Evolutionary conservation across 2,329 filamentous ascomycete genomes (phyloP), one percentile per base, ranked within the genome.

Genomic region (Fusarium tuaranense): DNA sequence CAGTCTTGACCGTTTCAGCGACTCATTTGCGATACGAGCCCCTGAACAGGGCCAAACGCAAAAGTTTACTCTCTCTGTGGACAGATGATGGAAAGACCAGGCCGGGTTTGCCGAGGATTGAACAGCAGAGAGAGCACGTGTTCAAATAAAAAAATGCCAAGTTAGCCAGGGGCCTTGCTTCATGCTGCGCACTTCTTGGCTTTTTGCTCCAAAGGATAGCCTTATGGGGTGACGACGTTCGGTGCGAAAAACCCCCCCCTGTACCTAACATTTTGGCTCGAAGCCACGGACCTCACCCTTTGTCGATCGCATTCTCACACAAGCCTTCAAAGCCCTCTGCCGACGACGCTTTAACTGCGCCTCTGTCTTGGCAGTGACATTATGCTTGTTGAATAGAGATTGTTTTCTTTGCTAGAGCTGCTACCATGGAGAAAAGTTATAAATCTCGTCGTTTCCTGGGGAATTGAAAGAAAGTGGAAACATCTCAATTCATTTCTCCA

Each of bases 311-410:
- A 25, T 39, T 22, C 36, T 63, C 20, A 41, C 22, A 12, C 14
- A 30, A 27, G 61, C 32, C n/a, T 36, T 22, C 16, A 36, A 34
- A 53, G 61, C 34, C 34, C 61, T 32, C 61, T 27, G 25, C 18
- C 32, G 14, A 63, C 34, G 44, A 63, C 61, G 22, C 44, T 25
- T 22, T 16, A 9, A 38, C 61, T 36, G 22, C 61, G 32, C 32
- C 46, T 20, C 25, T 16, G 20, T 51, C 66, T 73, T 73, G 70
- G 70, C 70, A 38, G 66, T 73, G 70, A 73, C 67, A 73, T 64
- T n/a, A 32, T 16, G 27, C 4, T 38, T 20, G 44, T 22, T 32
- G 46, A 22, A 27, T 22, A 34, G 32, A 38, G 27, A 39, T 63
- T 36, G 34, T 27, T n/a, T 34, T 30, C 30, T 12, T 20, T 32